These are phyloP conservation scores for Ophiocordyceps camponoti-floridani DNA, from an alignment of 2,329 filamentous ascomycete species.

Conservation along the genomic window DNA sequence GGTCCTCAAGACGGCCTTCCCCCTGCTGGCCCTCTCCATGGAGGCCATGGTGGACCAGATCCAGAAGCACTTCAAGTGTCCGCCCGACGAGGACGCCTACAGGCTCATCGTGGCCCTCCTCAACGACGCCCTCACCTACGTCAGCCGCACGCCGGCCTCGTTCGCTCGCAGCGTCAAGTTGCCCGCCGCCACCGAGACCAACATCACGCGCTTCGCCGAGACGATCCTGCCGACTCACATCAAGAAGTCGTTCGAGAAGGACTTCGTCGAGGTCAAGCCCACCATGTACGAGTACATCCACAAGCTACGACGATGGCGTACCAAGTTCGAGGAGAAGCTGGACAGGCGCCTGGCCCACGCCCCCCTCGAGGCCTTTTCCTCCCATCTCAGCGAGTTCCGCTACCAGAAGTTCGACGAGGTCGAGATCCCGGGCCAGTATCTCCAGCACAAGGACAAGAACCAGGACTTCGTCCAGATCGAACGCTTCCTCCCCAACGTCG, in stretches of 20 bases:
- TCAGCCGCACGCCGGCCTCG: constrained; percentile 68
- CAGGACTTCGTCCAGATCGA: constrained; percentile 97
- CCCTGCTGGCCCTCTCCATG: constrained; percentile 89
- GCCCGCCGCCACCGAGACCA: constrained; percentile 76
- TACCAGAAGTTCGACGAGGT: constrained; percentile 98
- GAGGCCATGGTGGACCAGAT: constrained; percentile 99
- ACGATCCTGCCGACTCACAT: constrained; percentile 91
- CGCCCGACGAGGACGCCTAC: constrained; percentile 94
- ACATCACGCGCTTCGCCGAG: constrained; percentile 92
- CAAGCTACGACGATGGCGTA: constrained; percentile 86
- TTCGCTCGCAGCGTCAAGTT: constrained; percentile 88
- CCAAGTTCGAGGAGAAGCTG: constrained; percentile 95
- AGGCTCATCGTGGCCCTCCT: constrained; percentile 90
- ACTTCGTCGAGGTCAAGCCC: constrained; percentile 88
- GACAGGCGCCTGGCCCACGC: constrained; percentile 61
- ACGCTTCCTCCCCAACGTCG: constrained; percentile 86
- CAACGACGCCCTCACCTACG: constrained; percentile 87
- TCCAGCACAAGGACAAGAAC: constrained; percentile 97
- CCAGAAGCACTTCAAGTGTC: constrained; percentile 97
- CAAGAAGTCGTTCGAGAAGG: constrained; percentile 88
- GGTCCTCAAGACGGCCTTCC: constrained; percentile 91
- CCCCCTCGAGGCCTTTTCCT: constrained; percentile 71
- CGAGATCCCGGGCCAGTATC: constrained; percentile 90
- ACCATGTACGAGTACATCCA: constrained; percentile 99
- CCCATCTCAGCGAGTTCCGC: constrained; percentile 86